These are phyloP conservation scores for Gamarada debralockiae DNA, from an alignment of 495 filamentous ascomycete genomes.

Conservation along the genomic window DNA sequence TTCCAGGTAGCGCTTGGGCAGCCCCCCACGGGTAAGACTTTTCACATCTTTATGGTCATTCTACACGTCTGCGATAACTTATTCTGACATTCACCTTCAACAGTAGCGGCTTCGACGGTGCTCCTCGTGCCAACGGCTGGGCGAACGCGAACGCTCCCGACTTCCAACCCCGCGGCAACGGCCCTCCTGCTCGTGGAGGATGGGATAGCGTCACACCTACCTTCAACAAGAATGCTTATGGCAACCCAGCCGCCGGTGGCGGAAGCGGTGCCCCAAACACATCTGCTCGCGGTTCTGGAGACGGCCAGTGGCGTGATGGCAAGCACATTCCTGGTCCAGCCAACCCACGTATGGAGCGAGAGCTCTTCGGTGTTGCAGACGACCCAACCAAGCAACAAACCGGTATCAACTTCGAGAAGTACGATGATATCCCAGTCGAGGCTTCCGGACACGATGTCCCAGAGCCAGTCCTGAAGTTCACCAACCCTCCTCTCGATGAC, in stretches of 20 bases:
- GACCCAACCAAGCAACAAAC: conserved; percentile 93
- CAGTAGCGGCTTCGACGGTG: conserved; percentile 50
- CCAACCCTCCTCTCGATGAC: conserved; percentile 89
- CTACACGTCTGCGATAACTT: background rate
- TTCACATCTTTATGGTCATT: background rate
- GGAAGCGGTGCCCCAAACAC: conserved; percentile 41
- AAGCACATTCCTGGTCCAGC: conserved; percentile 89
- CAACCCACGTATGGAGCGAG: conserved; percentile 87
- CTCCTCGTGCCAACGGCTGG: conserved; percentile 50
- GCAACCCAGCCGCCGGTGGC: conserved; percentile 42
- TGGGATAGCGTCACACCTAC: conserved; percentile 21
- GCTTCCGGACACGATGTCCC: conserved; percentile 93
- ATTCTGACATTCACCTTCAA: conserved; percentile 20
- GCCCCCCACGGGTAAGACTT: conserved; percentile 44
- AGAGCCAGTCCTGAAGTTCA: conserved; percentile 85
- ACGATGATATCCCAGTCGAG: conserved; percentile 98
- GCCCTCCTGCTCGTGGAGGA: conserved; percentile 5
- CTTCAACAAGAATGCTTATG: conserved; percentile 70
- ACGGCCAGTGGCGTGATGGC: conserved; percentile 93
- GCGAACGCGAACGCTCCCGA: conserved; percentile 66
- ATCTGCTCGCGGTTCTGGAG: conserved; percentile 73
- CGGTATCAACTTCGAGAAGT: conserved; percentile 99
- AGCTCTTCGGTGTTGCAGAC: conserved; percentile 91
- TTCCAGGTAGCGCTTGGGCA: conserved; percentile 55
- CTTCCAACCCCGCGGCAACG: conserved; percentile 56